Conservation (phyloP, 768 basidiomycete species). For the Daedaleopsis sinensis region DNA sequence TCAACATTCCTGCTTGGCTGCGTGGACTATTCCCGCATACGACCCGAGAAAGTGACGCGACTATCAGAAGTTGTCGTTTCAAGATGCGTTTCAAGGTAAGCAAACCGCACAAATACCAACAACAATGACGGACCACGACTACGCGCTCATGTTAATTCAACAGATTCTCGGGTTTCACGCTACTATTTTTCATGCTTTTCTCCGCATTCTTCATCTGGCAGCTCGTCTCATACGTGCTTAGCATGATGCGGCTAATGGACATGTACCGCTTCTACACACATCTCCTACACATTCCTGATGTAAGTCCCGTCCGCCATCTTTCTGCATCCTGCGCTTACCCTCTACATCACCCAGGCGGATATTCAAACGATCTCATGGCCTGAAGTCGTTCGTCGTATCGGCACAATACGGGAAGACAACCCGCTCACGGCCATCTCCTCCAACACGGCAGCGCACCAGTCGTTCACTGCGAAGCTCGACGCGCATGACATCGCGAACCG, state of each 20-base stretch:
- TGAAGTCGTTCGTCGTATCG: slow-evolving; percentile 89
- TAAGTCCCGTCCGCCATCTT: slow-evolving; percentile 41
- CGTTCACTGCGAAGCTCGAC: slow-evolving; percentile 85
- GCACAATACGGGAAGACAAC: slow-evolving; percentile 88
- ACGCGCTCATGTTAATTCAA: not conserved
- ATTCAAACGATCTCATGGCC: slow-evolving; percentile 98
- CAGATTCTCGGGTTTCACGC: slow-evolving; percentile 83
- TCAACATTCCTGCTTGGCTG: slow-evolving; percentile 96
- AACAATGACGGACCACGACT: not conserved
- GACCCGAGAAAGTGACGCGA: slow-evolving; percentile 62
- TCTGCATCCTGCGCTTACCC: slow-evolving; percentile 7
- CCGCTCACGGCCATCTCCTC: slow-evolving; percentile 88
- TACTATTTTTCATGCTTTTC: slow-evolving; percentile 85
- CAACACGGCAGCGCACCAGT: slow-evolving; percentile 51
- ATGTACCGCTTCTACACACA: slow-evolving; percentile 98
- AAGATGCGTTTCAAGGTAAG: slow-evolving; percentile 81
- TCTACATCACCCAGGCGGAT: slow-evolving; percentile 65
- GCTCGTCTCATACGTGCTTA: slow-evolving; percentile 75
- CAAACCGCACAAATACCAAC: not conserved
- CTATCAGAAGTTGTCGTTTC: slow-evolving; percentile 83
- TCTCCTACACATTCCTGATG: slow-evolving; percentile 92
- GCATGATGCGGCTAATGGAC: slow-evolving; percentile 78
- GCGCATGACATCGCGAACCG: slow-evolving; percentile 98
- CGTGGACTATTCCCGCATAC: slow-evolving; percentile 86
- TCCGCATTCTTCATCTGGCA: slow-evolving; percentile 90